phyloP scores from a whole-genome alignment of 768 basidiomycete species.

The Cystobasidium ongulense region DNA sequence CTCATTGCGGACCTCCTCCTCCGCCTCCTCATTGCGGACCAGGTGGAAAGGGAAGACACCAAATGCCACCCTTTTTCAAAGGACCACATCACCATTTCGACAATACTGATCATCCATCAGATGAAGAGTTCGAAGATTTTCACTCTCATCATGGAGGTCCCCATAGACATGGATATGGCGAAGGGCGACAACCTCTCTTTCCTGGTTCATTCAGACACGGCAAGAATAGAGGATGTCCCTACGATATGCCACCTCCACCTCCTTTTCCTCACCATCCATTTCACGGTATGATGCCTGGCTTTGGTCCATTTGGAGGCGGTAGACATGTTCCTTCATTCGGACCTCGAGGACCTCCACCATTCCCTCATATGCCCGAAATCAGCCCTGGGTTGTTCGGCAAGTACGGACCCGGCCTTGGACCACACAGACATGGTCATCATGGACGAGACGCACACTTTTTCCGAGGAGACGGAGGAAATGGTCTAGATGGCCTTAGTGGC shows the following conservation, averaged over 20 bases:
- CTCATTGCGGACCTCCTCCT: neutral
- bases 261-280: neutral
- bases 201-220: neutral
- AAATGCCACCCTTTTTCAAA: slow-evolving; percentile 24
- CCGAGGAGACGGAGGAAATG: neutral
- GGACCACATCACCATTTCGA: slow-evolving; percentile 4
- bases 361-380: too few relatives aligned
- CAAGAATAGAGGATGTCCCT: neutral
- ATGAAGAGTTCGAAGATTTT: neutral
- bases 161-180: neutral
- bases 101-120: neutral
- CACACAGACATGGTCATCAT: neutral
- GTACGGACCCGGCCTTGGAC: neutral
- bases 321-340: neutral
- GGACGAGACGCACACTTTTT: neutral
- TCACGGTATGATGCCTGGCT: neutral
- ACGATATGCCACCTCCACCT: neutral
- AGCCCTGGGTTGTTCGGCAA: neutral
- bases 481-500: neutral
- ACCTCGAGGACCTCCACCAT: neutral
- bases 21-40: neutral
- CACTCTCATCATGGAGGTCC: neutral
- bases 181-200: neutral
- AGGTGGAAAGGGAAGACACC: slow-evolving; percentile 2
- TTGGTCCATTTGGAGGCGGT: neutral